Conservation (phyloP, 345 rosid species). For the Sisymbrium irio region DNA sequence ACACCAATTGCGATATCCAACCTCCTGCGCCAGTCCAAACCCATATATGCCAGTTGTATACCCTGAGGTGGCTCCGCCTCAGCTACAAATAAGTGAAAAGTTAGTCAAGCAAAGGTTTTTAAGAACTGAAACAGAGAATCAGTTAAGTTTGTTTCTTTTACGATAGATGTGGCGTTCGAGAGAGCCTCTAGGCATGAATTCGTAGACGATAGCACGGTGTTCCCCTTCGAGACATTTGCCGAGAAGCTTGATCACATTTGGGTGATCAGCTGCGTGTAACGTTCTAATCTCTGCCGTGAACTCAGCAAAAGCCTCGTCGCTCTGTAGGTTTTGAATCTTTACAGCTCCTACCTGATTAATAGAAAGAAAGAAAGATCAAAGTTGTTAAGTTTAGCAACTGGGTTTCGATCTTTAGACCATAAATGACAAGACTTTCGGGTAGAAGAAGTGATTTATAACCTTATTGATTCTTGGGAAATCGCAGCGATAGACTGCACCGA, state of each 20-base stretch:
- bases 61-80: too few relatives aligned
- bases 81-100: neutral
- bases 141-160: constrained; percentile 9
- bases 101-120: neutral
- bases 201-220: constrained; percentile 61
- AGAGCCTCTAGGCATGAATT: constrained; percentile 70
- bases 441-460: neutral
- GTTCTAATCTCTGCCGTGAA: constrained; percentile 61
- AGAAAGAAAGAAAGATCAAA: neutral
- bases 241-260: constrained; percentile 62
- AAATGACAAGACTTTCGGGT: neutral
- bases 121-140: neutral
- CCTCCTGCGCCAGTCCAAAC: constrained; percentile 61
- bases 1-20: constrained; percentile 76
- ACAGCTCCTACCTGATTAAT: constrained; percentile 61
- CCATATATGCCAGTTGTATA: neutral
- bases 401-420: neutral
- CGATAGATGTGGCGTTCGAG: constrained; percentile 60
- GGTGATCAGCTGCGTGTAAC: constrained; percentile 56
- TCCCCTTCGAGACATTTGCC: constrained; percentile 45
- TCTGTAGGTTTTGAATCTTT: constrained; percentile 57
- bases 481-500: constrained; percentile 25
- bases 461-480: neutral
- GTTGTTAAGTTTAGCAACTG: neutral
- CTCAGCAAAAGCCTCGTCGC: constrained; percentile 51